A percentile compares a stretch with the other conserved stretches of the same genome.
These are phyloP conservation scores for Acacia acuminata DNA, from an alignment of 306 rosid genomes.

Conservation along the genomic window DNA sequence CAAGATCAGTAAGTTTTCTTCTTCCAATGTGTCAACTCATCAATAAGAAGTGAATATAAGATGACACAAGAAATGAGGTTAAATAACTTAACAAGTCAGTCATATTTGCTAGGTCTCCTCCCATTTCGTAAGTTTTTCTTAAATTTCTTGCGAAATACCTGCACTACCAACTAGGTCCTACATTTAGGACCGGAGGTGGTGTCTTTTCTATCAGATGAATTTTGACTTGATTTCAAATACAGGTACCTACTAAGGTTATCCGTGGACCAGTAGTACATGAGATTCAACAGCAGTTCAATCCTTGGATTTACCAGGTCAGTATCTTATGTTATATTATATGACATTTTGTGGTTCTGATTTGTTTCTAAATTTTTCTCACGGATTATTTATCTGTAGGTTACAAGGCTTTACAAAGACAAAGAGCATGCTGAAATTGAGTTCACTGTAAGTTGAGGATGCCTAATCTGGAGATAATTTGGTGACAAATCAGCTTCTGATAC, in stretches of 20 bases:
- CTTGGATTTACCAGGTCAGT: conserved; percentile 88
- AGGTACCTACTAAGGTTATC: conserved; percentile 66
- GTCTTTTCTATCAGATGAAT: background rate
- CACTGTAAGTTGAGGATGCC: conserved; percentile 60
- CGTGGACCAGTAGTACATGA: conserved; percentile 78
- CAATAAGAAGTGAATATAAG: background rate
- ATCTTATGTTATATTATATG: background rate
- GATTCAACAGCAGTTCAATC: conserved; percentile 65
- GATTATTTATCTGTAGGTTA: conserved; percentile 47
- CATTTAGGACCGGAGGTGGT: no score
- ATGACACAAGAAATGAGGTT: background rate
- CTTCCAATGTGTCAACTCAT: background rate
- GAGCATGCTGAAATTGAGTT: conserved; percentile 92
- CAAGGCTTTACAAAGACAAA: conserved; percentile 75
- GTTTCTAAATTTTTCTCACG: conserved; percentile 4
- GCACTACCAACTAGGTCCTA: no score
- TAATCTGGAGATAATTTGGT: conserved; percentile 1
- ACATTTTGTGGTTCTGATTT: background rate
- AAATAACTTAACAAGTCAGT: background rate
- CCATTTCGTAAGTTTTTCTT: background rate
- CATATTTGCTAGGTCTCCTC: background rate
- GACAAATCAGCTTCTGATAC: conserved; percentile 30
- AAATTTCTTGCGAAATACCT: background rate
- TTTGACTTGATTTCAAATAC: conserved; percentile 12
- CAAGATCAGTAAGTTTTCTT: conserved; percentile 72